Base-by-base conservation (phyloP, 2,329 filamentous ascomycete genomes). In the Scedosporium dehoogii region DNA sequence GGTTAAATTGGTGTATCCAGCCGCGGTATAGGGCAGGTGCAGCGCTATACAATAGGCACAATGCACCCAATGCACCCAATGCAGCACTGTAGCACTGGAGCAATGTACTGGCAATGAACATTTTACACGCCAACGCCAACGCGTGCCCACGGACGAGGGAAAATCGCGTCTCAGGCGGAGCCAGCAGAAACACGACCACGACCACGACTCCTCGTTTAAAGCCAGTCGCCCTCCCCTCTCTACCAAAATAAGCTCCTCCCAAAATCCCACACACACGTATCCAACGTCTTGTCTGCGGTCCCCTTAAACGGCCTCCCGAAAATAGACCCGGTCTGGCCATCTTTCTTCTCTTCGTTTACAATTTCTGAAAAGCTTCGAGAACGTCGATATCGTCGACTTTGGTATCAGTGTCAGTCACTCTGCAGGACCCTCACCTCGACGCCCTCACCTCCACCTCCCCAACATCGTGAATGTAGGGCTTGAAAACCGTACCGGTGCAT, bases 121-220 rank as follows among this genome's bases (percentile, higher is more conserved):
- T 38, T 38, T 38, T 38, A 38, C 33, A 60, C 59, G 59, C 59
- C 59, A 61, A 61, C 59, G 59, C 59, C 59, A 61, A 61, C 59
- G 48, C 59, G 59, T 38, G 59, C 59, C 44, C 42, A 51, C 59
- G 59, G 51, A 55, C 51, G 51, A 55, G 51, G 51, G 59, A 61
- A 61, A 61, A 61, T 61, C 59, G 59, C 59, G 59, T 61, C 55
- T 55, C 51, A 27, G 51, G 23, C 51, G 51, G 51, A 25, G n/a
- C 21, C 51, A 27, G 29, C 59, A 46, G 59, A 53, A 60, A 60
- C 59, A 60, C 59, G 59, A 23, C 58, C 59, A 23, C 27, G 59
- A 44, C 41, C 21, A 29, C 25, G 25, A 51, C 44, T 46, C 25
- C 21, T 61, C 53, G 51, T 55, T 38, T 58, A 61, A 61, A 55